A percentile compares a stretch with the other conserved stretches of the same genome.
These are phyloP conservation scores for Sporothrix inflata DNA, from an alignment of 2,329 filamentous ascomycete genomes.

Conservation along the genomic window DNA sequence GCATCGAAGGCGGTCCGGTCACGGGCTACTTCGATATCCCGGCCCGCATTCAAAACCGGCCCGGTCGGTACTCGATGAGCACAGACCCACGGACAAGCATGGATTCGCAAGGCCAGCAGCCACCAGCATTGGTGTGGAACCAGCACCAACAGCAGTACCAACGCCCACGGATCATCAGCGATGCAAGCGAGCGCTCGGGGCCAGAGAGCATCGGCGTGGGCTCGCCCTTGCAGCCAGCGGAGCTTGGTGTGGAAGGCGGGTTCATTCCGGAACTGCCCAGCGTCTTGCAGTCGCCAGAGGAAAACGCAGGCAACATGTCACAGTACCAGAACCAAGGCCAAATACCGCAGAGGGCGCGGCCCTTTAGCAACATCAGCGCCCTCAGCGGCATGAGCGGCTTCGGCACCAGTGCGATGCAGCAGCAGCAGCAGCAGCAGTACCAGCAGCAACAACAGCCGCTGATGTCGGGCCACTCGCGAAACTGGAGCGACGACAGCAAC, in stretches of 20 bases:
- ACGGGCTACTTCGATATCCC: conserved; percentile 42
- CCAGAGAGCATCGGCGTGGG: conserved; percentile 36
- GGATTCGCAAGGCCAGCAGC: conserved; percentile 45
- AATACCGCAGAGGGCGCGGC: conserved; percentile 30
- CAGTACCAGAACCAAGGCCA: conserved; percentile 4
- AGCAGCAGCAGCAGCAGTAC: background rate
- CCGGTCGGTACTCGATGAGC: conserved; percentile 35
- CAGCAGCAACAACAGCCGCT: conserved; percentile 36
- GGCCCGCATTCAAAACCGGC: conserved; percentile 31
- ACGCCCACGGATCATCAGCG: conserved; percentile 49
- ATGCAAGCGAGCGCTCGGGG: conserved; percentile 48
- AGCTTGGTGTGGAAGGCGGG: conserved; percentile 44
- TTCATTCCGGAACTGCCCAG: conserved; percentile 46
- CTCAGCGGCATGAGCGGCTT: background rate
- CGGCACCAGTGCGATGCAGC: background rate
- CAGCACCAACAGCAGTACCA: conserved; percentile 30
- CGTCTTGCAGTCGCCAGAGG: background rate
- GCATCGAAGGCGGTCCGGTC: conserved; percentile 27
- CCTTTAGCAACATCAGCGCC: conserved; percentile 36
- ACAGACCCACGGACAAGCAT: conserved; percentile 39
- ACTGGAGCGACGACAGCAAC: conserved; percentile 38
- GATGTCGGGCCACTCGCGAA: conserved; percentile 13
- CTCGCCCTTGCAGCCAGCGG: conserved; percentile 40
- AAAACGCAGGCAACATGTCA: background rate
- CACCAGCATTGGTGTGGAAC: conserved; percentile 24